Base-by-base conservation (phyloP, 768 basidiomycete genomes). In the Austroboletus eburneus region DNA sequence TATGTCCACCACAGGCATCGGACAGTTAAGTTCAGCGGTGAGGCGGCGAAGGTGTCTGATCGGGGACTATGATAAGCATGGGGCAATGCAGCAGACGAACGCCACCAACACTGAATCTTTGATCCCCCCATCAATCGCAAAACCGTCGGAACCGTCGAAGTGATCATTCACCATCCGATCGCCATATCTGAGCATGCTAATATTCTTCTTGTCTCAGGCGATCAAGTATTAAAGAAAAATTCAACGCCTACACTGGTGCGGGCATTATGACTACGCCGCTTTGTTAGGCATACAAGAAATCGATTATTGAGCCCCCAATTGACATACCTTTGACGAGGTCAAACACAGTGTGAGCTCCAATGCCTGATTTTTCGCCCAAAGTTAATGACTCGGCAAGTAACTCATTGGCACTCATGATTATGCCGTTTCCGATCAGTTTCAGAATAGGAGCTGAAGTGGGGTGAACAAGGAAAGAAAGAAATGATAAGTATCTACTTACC, bases 71-170 rank as follows among this genome's bases (percentile, higher is more conserved):
- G n/a, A 20, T 61, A 23, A 46, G 35, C 34, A 52, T 33, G 8
- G 2, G 4, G 51, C 24, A 29, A 43, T 42, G 9, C 9, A 44
- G 17, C 10, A 27, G 49, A 6, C 13, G n/a, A 30, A 16, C 6
- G 45, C 7, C 7, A 70, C 76, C 25, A 37, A 83, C 75, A 77
- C 66, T 0, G 88, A 85, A 58, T 93, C 91, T 58, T 91, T 91
- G 58, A 95, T 81, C 16, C 90, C 92, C n/a, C 87, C 87, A 38
- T 88, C 83, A 40, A 93, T 79, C 12, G 82, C 70, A 62, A 95
- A 93, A 13, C 91, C 92, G 16, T 68, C 70, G 9, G 75, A 70
- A 18, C 80, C 87, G 46, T 89, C 84, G 58, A 92, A 94, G 27
- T 77, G 70, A 65, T 91, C 83, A 45, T 80, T 69, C 10, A 81